phyloP scores from a whole-genome alignment of 306 rosid species.

The Prunus salicina region DNA sequence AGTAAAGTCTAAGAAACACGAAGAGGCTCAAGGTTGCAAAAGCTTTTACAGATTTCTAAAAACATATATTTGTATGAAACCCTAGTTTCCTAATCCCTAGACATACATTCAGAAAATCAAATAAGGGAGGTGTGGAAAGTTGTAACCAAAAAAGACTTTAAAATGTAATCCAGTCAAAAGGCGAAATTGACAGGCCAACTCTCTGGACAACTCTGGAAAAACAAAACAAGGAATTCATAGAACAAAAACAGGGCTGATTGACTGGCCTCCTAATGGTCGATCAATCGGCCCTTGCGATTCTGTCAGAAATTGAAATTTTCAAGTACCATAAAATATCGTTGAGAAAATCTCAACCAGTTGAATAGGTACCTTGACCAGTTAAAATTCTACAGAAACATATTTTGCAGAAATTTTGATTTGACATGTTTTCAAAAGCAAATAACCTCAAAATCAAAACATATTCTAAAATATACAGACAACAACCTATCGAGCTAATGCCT shows the following conservation, averaged over 20 bases:
- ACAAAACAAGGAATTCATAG: background rate
- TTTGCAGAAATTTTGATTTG: background rate
- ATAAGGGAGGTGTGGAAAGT: background rate
- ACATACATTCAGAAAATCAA: background rate
- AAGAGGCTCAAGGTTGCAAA: background rate
- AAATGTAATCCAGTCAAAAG: background rate
- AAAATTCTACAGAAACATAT: background rate
- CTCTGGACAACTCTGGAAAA: too few relatives aligned
- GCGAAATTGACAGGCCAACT: background rate
- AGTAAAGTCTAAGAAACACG: background rate
- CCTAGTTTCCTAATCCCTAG: background rate
- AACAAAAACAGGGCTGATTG: background rate
- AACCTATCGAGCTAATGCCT: background rate
- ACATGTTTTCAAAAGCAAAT: background rate
- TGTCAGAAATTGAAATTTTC: background rate
- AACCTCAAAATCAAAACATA: background rate
- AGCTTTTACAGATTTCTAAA: background rate
- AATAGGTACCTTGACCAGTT: background rate
- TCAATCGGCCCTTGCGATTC: background rate
- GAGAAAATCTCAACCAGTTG: background rate
- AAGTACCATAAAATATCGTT: background rate
- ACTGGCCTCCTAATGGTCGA: background rate
- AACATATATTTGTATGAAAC: background rate
- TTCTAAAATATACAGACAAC: background rate
- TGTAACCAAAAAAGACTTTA: background rate